Conservation (phyloP, 2,329 filamentous ascomycete species). For the Pseudogymnoascus sp. region DNA sequence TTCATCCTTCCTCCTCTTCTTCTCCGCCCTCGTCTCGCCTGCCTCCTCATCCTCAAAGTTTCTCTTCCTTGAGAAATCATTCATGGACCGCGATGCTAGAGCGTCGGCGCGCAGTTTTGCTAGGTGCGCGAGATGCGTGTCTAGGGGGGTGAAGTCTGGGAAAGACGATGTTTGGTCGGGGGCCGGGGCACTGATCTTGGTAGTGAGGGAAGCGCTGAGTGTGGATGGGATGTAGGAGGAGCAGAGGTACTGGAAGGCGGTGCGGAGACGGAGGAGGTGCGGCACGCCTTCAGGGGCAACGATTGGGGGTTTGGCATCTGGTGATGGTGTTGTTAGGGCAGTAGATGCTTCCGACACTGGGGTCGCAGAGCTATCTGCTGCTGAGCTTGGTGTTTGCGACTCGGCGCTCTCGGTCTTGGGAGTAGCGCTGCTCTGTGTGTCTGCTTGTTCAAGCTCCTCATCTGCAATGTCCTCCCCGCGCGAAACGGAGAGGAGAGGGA, state of each 20-base stretch:
- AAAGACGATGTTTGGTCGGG: conserved; percentile 26
- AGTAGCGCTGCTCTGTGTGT: conserved; percentile 25
- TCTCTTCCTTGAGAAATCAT: conserved; percentile 66
- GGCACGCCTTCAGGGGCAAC: conserved; percentile 30
- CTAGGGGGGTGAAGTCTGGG: conserved; percentile 63
- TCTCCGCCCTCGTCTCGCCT: conserved; percentile 57
- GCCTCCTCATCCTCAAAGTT: conserved; percentile 53
- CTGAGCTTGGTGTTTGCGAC: conserved; percentile 23
- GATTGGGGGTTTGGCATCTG: conserved; percentile 19
- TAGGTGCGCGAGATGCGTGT: conserved; percentile 61
- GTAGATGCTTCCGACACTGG: conserved; percentile 34
- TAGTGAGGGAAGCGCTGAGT: conserved; percentile 32
- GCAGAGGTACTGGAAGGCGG: conserved; percentile 41
- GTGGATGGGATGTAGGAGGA: conserved; percentile 39
- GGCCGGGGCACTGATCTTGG: conserved; percentile 24
- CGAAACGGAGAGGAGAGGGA: conserved; percentile 63
- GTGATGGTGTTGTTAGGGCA: conserved; percentile 31
- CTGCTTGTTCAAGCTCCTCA: conserved; percentile 18
- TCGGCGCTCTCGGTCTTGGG: conserved; percentile 28
- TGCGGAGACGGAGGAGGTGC: conserved; percentile 40
- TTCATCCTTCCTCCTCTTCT: conserved; percentile 79
- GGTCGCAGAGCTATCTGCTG: conserved; percentile 29
- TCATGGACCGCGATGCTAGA: conserved; percentile 56
- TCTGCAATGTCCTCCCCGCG: conserved; percentile 41
- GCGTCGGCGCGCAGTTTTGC: conserved; percentile 64